A percentile compares a stretch with the other conserved stretches of the same genome.
Conservation (phyloP, 805 yeast genomes). For the Jamesozyma jinghongensis region DNA sequence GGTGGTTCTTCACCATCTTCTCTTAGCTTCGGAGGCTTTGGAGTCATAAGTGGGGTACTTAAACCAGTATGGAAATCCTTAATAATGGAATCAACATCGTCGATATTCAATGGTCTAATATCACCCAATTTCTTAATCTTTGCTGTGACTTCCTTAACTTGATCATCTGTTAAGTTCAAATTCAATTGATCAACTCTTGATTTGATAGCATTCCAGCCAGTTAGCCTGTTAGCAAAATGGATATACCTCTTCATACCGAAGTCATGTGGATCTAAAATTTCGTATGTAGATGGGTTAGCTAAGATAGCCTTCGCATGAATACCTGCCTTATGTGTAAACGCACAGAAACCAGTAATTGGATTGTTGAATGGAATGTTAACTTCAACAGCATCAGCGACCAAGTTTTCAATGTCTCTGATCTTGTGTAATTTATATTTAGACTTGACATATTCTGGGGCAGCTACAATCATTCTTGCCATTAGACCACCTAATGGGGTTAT, state of each 20-base stretch:
- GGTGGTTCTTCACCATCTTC: slow-evolving; percentile 12
- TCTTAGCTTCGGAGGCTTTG: slow-evolving; percentile 3
- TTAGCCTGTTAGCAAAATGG: slow-evolving; percentile 93
- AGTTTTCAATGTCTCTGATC: slow-evolving; percentile 87
- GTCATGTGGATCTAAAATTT: slow-evolving; percentile 88
- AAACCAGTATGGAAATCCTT: slow-evolving; percentile 78
- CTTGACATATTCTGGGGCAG: slow-evolving; percentile 91
- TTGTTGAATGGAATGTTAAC: slow-evolving; percentile 96
- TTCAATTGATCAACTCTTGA: slow-evolving; percentile 96
- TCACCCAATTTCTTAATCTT: slow-evolving; percentile 94
- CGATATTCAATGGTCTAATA: slow-evolving; percentile 86
- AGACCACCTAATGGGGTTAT: slow-evolving; percentile 95
- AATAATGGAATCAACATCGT: slow-evolving; percentile 94
- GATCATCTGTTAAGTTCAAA: slow-evolving; percentile 81
- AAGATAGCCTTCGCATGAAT: slow-evolving; percentile 97
- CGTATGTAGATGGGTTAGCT: slow-evolving; percentile 97
- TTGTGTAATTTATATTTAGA: slow-evolving; percentile 92
- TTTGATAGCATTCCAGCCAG: slow-evolving; percentile 99
- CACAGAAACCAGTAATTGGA: slow-evolving; percentile 98
- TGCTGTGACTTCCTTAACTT: slow-evolving; percentile 87
- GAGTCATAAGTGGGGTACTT: slow-evolving; percentile 10
- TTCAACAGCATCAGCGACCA: slow-evolving; percentile 95
- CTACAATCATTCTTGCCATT: slow-evolving; percentile 99
- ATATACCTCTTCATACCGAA: slow-evolving; percentile 94
- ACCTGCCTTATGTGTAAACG: slow-evolving; percentile 99